A percentile compares a stretch with the other conserved stretches of the same genome.
Evolutionary conservation across 768 basidiomycete genomes (phyloP).

Genomic region (Lactarius sanguifluus): DNA sequence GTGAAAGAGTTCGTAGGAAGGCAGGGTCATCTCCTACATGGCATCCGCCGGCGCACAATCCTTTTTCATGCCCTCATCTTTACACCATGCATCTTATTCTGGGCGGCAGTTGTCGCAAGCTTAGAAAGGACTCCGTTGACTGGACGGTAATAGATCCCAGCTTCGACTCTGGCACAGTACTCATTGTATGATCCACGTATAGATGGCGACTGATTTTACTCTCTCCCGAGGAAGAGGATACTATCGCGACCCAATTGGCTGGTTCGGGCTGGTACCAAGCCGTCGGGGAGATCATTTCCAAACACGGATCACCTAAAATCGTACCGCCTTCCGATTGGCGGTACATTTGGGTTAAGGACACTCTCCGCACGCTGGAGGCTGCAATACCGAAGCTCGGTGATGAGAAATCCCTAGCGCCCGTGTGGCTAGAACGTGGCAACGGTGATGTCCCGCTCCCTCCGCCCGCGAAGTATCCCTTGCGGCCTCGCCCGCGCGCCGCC

Average conservation of each 20-base stretch:
- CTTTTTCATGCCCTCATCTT: conserved; percentile 56
- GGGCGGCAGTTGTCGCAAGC: conserved; percentile 69
- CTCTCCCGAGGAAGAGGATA: conserved; percentile 91
- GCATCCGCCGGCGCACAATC: conserved; percentile 49
- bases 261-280: conserved; percentile 87
- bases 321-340: conserved; percentile 86
- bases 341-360: conserved; percentile 80
- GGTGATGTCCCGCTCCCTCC: conserved; percentile 69
- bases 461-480: conserved; percentile 76
- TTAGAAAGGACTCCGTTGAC: conserved; percentile 79
- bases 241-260: conserved; percentile 76
- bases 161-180: neutral
- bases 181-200: conserved; percentile 3
- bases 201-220: conserved; percentile 88
- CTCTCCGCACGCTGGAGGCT: conserved; percentile 72
- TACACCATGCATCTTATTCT: conserved; percentile 61
- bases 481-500: conserved; percentile 77
- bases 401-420: conserved; percentile 53
- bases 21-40: conserved; percentile 46
- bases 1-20: conserved; percentile 49
- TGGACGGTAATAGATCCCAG: conserved; percentile 54
- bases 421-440: conserved; percentile 55
- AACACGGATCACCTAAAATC: conserved; percentile 57
- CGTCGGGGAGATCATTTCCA: conserved; percentile 73
- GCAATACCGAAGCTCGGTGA: conserved; percentile 67